Base-by-base conservation (phyloP, 2,329 filamentous ascomycete species). In the Fusarium keratoplasticum region DNA sequence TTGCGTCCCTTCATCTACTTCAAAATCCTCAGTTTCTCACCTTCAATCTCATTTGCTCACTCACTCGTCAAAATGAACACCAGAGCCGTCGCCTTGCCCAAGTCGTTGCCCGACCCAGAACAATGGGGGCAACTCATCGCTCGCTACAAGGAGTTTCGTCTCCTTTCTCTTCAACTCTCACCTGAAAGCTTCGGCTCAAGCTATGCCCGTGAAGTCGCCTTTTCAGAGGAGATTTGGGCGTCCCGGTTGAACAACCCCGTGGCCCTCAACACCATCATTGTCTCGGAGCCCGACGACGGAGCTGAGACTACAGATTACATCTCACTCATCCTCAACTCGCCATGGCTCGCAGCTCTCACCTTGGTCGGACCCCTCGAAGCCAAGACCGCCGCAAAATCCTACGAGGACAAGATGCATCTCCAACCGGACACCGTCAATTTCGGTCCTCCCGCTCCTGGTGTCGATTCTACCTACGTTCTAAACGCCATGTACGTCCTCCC, bases 401-500 rank as follows among this genome's bases (percentile, higher is more conserved):
- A 68, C 16, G 61, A 60, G 9, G 33, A 67, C 9, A 25, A 20
- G 0, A 64, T 66, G 14, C 38, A 66, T 0, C 55, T 76, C 3
- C 36, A 58, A 0, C 35, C 65, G 1, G 22, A 60, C 6, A 64
- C 2, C 0, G 18, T 10, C 9, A 16, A 62, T 3, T 67, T 71
- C 20, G 69, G 69, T 3, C 42, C 31, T 2, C 11, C 52, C 5
- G 29, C 27, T 5, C 20, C 64, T 1, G 42, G 61, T 1, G 67
- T 63, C 2, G 31, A 60, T 11, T 68, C 20, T 27, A 54, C 57
- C 10, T 74, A 65, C 27, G 40, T 69, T 0, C 47, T 76, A 4
- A 72, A 66, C 7, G 74, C 73, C 10, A 62, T 76, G 14, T 76
- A 74, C 10, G 74, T 76, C 18, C 33, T 27, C 2, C 69, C 69